Conservation (phyloP, 495 filamentous ascomycete species). For the Staphylotrichum longicolle region DNA sequence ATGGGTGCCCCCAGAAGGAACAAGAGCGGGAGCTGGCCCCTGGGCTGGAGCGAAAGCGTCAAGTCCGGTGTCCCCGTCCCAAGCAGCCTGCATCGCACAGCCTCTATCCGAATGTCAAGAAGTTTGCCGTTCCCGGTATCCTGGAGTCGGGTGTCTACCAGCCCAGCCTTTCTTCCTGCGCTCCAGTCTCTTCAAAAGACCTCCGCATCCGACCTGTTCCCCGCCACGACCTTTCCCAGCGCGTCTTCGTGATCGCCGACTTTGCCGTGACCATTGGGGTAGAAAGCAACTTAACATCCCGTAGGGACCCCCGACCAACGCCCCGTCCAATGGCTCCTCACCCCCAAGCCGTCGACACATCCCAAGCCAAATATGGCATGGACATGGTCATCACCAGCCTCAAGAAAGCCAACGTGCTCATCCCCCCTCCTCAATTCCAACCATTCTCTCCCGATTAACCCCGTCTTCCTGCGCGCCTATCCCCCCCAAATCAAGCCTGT, state of each 20-base stretch:
- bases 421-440: constrained; percentile 24
- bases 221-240: constrained; percentile 35
- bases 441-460: constrained; percentile 1
- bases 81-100: constrained; percentile 40
- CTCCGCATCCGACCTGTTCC: constrained; percentile 29
- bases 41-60: constrained; percentile 58
- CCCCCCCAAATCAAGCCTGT: constrained; percentile 51
- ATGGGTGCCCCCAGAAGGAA: constrained; percentile 53
- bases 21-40: constrained; percentile 67
- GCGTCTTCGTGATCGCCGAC: constrained; percentile 55
- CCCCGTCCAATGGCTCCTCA: constrained; percentile 60
- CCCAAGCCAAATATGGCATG: constrained; percentile 15
- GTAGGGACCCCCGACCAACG: constrained; percentile 44
- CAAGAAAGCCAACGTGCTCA: constrained; percentile 57
- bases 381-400: constrained; percentile 59
- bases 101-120: constrained; percentile 49
- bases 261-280: constrained; percentile 51
- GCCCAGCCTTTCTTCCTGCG: constrained; percentile 46
- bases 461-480: constrained; percentile 53
- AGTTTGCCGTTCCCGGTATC: constrained; percentile 8
- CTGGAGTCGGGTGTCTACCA: constrained; percentile 21
- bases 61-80: constrained; percentile 50
- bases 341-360: constrained; percentile 15
- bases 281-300: background rate
- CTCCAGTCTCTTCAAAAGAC: constrained; percentile 45